Conservation (phyloP, 1,139 yeast species). For the Kodamaea anthophila region DNA sequence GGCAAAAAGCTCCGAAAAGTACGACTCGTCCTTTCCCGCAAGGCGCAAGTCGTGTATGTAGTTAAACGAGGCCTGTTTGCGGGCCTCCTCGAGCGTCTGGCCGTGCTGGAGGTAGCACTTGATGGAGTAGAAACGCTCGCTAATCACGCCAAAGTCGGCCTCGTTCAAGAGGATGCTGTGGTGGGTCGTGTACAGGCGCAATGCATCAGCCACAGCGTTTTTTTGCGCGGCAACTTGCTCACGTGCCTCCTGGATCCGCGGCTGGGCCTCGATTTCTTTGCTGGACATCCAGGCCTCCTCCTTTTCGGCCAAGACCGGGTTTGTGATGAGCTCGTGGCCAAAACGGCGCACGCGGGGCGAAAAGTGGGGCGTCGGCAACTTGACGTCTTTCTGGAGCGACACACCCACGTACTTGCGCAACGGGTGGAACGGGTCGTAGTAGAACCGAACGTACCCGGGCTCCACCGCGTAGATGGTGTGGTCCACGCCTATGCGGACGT, state of each 20-base stretch:
- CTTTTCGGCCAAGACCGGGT: constrained; percentile 43
- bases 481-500: constrained; percentile 85
- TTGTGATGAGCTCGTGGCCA: constrained; percentile 57
- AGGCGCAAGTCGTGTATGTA: constrained; percentile 45
- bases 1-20: constrained; percentile 11
- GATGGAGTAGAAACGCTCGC: constrained; percentile 47
- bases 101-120: constrained; percentile 21
- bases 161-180: constrained; percentile 16
- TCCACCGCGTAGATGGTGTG: constrained; percentile 89
- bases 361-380: constrained; percentile 84
- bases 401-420: constrained; percentile 86
- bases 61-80: constrained; percentile 49
- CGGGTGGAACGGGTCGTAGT: constrained; percentile 96
- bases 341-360: constrained; percentile 81
- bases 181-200: constrained; percentile 2
- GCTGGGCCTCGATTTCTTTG: constrained; percentile 55
- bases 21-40: constrained; percentile 33
- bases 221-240: constrained; percentile 13
- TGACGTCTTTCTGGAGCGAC: constrained; percentile 57
- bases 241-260: constrained; percentile 40
- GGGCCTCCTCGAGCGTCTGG: constrained; percentile 46
- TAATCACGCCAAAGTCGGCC: constrained; percentile 31
- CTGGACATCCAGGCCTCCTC: constrained; percentile 56
- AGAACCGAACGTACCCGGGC: constrained; percentile 89
- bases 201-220: constrained; percentile 3